Evolutionary conservation across 2,329 filamentous ascomycete species (phyloP).

Genomic region (Capronia coronata): DNA sequence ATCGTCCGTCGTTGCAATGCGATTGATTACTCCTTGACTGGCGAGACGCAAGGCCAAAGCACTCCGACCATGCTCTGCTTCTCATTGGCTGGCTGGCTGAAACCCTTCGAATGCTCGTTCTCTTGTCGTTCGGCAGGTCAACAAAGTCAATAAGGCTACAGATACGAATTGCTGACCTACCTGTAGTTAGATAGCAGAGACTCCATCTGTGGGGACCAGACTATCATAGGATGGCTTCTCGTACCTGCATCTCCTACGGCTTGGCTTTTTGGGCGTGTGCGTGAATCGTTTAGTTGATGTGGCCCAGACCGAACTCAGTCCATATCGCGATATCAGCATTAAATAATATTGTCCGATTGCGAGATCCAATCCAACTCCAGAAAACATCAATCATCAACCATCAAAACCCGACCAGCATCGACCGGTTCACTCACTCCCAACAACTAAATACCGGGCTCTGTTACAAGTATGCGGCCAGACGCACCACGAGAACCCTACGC

Average conservation of each 20-base stretch:
- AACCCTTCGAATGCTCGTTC: neutral
- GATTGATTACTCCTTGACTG: neutral
- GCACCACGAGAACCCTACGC: conserved; percentile 61
- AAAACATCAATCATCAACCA: neutral
- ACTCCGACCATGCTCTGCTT: neutral
- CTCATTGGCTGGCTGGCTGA: neutral
- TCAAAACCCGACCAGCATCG: neutral
- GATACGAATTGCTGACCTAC: too few species aligned
- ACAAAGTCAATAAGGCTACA: too few species aligned
- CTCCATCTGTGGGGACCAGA: too few species aligned
- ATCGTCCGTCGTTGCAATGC: too few species aligned
- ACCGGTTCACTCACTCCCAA: too few species aligned
- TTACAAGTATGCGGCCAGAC: conserved; percentile 40
- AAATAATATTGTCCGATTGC: neutral
- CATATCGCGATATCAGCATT: too few species aligned
- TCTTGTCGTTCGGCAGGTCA: neutral
- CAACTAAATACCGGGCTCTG: neutral
- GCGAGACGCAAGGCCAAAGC: neutral
- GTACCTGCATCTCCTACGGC: too few species aligned
- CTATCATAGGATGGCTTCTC: too few species aligned
- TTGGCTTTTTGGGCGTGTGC: too few species aligned
- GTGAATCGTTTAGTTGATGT: too few species aligned
- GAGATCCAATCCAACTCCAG: neutral
- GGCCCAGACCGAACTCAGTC: too few species aligned
- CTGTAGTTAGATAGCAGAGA: too few species aligned